These are phyloP conservation scores for Alnus glutinosa DNA, from an alignment of 306 rosid species.

Conservation along the genomic window DNA sequence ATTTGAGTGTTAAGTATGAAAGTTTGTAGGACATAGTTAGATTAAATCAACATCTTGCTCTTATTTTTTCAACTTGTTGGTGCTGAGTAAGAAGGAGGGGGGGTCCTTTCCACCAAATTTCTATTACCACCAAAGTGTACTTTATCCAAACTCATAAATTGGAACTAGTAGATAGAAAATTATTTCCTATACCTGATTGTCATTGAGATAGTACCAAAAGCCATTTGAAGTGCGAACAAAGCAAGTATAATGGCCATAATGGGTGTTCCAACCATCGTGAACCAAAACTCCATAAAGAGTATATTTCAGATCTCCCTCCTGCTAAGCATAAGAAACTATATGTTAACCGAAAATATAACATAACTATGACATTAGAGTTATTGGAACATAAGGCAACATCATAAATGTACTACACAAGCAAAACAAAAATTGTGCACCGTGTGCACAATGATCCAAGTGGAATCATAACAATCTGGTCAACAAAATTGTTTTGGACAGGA, in stretches of 20 bases:
- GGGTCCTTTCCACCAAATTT: background rate
- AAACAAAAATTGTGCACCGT: background rate
- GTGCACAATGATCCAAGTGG: background rate
- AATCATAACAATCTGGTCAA: background rate
- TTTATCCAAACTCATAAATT: background rate
- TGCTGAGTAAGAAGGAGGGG: too few relatives aligned
- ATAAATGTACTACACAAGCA: background rate
- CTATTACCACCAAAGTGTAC: background rate
- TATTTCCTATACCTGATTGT: conserved; percentile 61
- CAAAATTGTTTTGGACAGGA: background rate
- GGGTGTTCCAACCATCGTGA: conserved; percentile 86
- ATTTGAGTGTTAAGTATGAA: too few relatives aligned
- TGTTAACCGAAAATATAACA: conserved; percentile 4
- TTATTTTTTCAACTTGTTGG: background rate
- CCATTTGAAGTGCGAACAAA: conserved; percentile 89
- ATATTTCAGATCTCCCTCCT: conserved; percentile 82
- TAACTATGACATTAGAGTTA: background rate
- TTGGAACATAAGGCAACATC: background rate
- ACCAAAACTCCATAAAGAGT: conserved; percentile 97
- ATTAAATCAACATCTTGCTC: background rate
- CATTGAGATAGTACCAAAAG: conserved; percentile 94
- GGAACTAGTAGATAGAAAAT: background rate
- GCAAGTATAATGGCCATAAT: conserved; percentile 88
- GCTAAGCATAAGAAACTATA: conserved; percentile 24
- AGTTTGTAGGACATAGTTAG: background rate